phyloP scores from a whole-genome alignment of 1,284 basidiomycete genomes.

The Agaricales sp. region DNA sequence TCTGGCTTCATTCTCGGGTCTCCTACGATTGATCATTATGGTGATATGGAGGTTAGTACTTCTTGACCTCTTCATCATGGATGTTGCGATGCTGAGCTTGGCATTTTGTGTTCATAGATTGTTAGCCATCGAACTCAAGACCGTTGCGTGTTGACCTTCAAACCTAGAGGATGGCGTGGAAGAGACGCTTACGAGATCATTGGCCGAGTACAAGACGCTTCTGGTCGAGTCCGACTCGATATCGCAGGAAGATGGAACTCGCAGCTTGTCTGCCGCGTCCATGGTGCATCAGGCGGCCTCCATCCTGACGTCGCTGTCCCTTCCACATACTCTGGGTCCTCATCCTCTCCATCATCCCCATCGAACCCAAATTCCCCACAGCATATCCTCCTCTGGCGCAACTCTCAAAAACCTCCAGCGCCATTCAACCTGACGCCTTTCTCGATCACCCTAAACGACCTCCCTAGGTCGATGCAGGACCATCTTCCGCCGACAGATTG shows the following conservation, averaged over 20 bases:
- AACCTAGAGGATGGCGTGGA: constrained; percentile 91
- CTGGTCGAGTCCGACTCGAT: constrained; percentile 70
- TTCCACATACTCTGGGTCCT: constrained; percentile 33
- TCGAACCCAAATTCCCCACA: constrained; percentile 28
- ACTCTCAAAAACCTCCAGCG: constrained; percentile 73
- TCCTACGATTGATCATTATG: constrained; percentile 96
- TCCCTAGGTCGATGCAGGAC: constrained; percentile 56
- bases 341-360: constrained; percentile 8
- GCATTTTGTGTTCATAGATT: constrained; percentile 32
- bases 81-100: background rate
- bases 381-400: constrained; percentile 86
- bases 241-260: constrained; percentile 96
- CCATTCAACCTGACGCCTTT: constrained; percentile 96
- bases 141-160: constrained; percentile 85
- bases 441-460: constrained; percentile 86
- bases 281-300: constrained; percentile 53
- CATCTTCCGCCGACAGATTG: constrained; percentile 91
- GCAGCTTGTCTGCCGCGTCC: constrained; percentile 80
- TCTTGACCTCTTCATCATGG: background rate
- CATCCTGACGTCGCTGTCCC: constrained; percentile 63
- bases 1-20: constrained; percentile 92
- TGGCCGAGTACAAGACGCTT: constrained; percentile 67
- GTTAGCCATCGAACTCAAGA: constrained; percentile 93
- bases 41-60: constrained; percentile 77
- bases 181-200: constrained; percentile 90